Base-by-base conservation (phyloP, 2,329 filamentous ascomycete genomes). In the Aureobasidium subglaciale region DNA sequence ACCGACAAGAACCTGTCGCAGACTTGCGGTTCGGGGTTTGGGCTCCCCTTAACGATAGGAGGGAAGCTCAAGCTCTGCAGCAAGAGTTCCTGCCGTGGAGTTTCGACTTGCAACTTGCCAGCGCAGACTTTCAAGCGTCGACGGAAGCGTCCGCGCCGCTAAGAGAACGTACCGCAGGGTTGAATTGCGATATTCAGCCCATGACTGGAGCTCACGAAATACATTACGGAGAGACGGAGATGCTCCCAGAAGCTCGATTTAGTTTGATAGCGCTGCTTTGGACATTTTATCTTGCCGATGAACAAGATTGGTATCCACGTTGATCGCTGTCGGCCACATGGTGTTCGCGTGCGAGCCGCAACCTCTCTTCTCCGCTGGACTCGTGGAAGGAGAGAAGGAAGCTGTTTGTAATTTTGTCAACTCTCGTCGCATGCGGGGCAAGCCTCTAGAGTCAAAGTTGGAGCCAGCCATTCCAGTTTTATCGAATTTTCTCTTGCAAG, bases 111-210 rank as follows among this genome's bases (percentile, higher is more conserved):
- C 34, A 37, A 37, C 13, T 16, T 35, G 46, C 46, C 46, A 50
- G 46, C 46, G 46, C 46, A 50, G 46, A 50, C 46, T 16, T 15
- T 29, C 20, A 48, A 24, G 40, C 40, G 40, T 48, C 16, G 24
- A 15, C 46, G 37, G 37, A 40, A 15, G 15, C 6, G 34, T 22
- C 27, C 42, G 20, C 20, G 43, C 43, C 18, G 46, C 32, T 7
- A 20, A 16, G 8, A 9, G 46, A 16, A 24, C 7, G 22, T 5
- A 22, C 35, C 35, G 25, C 34, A 16, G 7, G 24, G 24, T 52
- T 41, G 48, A 52, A 52, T 52, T 52, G 48, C 16, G 48, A 52
- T 41, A 25, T 52, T 50, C 46, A 37, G 32, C 32, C 32, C 30
- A 37, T 37, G 32, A 49, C 32, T 38, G 10, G n/a, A 20, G n/a